A percentile compares a stretch with the other conserved stretches of the same genome.
Conservation (phyloP, 805 yeast genomes). For the Kodamaea restingae region DNA sequence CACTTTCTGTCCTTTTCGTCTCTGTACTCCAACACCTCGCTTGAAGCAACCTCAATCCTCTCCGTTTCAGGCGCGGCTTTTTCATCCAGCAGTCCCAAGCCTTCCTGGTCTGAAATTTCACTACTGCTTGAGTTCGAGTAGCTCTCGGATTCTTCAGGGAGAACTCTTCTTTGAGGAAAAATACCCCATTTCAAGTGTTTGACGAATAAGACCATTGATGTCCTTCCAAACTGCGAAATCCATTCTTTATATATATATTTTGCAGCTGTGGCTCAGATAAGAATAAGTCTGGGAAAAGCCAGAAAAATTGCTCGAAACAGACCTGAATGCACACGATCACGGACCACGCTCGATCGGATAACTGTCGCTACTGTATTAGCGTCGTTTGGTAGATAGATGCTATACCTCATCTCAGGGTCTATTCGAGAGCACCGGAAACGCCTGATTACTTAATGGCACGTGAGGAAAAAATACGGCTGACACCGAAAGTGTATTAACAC, state of each 20-base stretch:
- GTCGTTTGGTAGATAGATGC: no score
- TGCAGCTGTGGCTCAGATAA: neutral
- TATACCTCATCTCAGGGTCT: no score
- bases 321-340: no score
- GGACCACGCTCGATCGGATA: no score
- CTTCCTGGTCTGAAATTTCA: no score
- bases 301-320: no score
- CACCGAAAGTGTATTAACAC: no score
- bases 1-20: slow-evolving; percentile 52
- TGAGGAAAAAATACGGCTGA: no score
- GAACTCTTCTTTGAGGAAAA: slow-evolving; percentile 30
- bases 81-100: slow-evolving; percentile 2
- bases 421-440: no score
- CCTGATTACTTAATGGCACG: no score
- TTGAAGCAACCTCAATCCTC: neutral
- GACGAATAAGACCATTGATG: slow-evolving; percentile 1
- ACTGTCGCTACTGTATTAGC: no score
- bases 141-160: slow-evolving; percentile 24
- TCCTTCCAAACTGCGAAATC: neutral
- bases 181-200: slow-evolving; percentile 30
- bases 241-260: neutral
- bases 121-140: no score
- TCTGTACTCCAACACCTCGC: slow-evolving; percentile 34
- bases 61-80: neutral
- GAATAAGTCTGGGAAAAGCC: neutral